phyloP scores from a whole-genome alignment of 768 basidiomycete genomes.

The Pluteus cervinus region DNA sequence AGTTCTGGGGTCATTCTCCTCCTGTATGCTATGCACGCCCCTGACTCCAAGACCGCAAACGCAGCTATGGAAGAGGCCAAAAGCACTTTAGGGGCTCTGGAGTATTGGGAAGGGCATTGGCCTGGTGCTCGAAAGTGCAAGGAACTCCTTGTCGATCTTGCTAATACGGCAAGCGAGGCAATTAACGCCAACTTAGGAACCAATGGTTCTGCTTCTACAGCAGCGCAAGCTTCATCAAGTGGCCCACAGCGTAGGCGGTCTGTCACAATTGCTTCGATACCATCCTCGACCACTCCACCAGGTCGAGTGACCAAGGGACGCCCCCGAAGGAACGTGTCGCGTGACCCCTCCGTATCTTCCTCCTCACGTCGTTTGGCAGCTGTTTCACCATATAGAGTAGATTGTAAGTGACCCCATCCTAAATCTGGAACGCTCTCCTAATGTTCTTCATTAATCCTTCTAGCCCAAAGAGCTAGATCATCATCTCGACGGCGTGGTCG shows the following conservation, averaged over 20 bases:
- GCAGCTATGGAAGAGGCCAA: conserved; percentile 81
- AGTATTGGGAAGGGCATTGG: conserved; percentile 83
- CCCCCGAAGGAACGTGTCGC: conserved; percentile 51
- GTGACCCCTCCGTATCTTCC: conserved; percentile 41
- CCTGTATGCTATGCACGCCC: conserved; percentile 79
- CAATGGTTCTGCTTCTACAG: conserved; percentile 4
- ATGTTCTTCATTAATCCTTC: conserved; percentile 12
- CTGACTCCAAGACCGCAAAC: conserved; percentile 56
- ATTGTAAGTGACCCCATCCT: conserved; percentile 37
- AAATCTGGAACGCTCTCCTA: too few species aligned
- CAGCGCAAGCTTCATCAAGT: conserved; percentile 17
- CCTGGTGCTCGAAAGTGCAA: conserved; percentile 86
- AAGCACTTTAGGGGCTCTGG: conserved; percentile 62
- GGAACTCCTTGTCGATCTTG: conserved; percentile 67
- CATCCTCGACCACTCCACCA: conserved; percentile 27
- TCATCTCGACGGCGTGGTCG: conserved; percentile 68
- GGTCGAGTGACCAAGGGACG: conserved; percentile 44
- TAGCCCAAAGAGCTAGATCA: conserved; percentile 63
- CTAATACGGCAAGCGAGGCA: conserved; percentile 64
- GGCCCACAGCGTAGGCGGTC: conserved; percentile 45
- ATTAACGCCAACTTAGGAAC: conserved; percentile 33
- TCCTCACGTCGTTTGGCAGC: conserved; percentile 46
- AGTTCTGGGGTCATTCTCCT: conserved; percentile 84
- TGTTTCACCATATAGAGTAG: conserved; percentile 61
- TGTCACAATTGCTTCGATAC: conserved; percentile 41